Conservation (phyloP, 495 filamentous ascomycete species). For the Aspergillus biplanus region DNA sequence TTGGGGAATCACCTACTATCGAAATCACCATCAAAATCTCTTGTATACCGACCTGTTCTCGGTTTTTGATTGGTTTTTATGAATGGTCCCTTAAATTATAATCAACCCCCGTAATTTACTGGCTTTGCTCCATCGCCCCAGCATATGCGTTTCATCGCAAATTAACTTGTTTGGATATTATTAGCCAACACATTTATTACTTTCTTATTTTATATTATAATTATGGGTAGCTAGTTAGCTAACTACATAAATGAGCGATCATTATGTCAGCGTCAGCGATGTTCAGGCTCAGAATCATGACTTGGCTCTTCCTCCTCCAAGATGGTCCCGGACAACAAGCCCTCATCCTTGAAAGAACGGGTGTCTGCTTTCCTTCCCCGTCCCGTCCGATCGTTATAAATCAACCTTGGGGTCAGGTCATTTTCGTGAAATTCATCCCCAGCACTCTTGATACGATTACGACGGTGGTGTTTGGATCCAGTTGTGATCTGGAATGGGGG, state of each 20-base stretch:
- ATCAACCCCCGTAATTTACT: not conserved
- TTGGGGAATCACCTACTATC: no score
- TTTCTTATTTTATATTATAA: not conserved
- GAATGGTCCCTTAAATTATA: not conserved
- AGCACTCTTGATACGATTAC: conserved; percentile 2
- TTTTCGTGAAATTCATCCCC: conserved; percentile 14
- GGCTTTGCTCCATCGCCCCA: not conserved
- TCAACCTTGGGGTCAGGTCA: conserved; percentile 13
- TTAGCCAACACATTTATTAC: not conserved
- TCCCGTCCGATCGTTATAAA: conserved; percentile 36
- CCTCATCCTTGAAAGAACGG: conserved; percentile 32
- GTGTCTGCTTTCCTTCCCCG: conserved; percentile 37
- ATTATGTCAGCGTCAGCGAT: not conserved
- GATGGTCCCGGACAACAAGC: conserved; percentile 61
- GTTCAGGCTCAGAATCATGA: conserved; percentile 28
- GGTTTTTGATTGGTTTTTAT: not conserved
- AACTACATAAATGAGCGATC: not conserved
- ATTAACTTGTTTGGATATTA: not conserved
- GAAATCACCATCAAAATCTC: no score
- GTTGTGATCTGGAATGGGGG: conserved; percentile 4
- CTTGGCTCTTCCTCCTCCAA: conserved; percentile 64
- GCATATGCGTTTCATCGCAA: not conserved
- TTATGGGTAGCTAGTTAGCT: not conserved
- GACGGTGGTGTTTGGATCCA: conserved; percentile 12
- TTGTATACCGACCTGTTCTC: not conserved